Base-by-base conservation (phyloP, 2,329 filamentous ascomycete genomes). In the Exophiala lecanii-corni region DNA sequence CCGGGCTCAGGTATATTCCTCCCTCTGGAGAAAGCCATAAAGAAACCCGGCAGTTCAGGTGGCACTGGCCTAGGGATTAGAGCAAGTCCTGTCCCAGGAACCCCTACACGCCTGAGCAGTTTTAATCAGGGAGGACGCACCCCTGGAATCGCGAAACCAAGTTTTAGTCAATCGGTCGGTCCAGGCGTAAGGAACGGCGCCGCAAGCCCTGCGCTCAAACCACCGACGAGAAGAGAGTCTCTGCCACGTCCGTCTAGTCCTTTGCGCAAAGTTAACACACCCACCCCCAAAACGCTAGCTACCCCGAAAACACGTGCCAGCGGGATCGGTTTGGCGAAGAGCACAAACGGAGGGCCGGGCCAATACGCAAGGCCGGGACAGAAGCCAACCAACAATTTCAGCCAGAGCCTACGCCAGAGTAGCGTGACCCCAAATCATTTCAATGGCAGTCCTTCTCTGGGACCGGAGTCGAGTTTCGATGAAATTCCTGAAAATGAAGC, bases 1-100 rank as follows among this genome's bases (percentile, higher is more conserved):
- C 78, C 86, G 1, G 88, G 88, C 49, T 81, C 92, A 2, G 92
- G 92, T 48, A 97, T 98, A 59, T 98, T 98, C 62, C 75, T 98
- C 10, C 92, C 92, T 3, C 71, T 92, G 12, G 79, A 82, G 62
- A 92, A 94, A 63, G 86, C 86, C 23, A 74, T 76, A 64, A 82
- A 79, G 60, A 78, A 76, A 37, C 79, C 76, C 30, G 16, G 76
- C 41, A 89, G 84, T 2, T 85, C 89, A 3, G 45, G 38, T 20
- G 21, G 15, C 10, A 39, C 34, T 5, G 44, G 47, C 16, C 30
- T 51, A 15, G 43, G 51, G 31, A 20, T 50, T 7, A 43, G 50
- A 36, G 35, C 49, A 15, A 44, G 46, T 20, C 48, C 43, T 30
- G 47, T 43, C 6, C 40, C 49, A 16, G 47, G 38, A 16, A 79